Evolutionary conservation across 2,329 filamentous ascomycete genomes (phyloP), one percentile per base, ranked within the genome.

Genomic region (Aschersonia sp.): DNA sequence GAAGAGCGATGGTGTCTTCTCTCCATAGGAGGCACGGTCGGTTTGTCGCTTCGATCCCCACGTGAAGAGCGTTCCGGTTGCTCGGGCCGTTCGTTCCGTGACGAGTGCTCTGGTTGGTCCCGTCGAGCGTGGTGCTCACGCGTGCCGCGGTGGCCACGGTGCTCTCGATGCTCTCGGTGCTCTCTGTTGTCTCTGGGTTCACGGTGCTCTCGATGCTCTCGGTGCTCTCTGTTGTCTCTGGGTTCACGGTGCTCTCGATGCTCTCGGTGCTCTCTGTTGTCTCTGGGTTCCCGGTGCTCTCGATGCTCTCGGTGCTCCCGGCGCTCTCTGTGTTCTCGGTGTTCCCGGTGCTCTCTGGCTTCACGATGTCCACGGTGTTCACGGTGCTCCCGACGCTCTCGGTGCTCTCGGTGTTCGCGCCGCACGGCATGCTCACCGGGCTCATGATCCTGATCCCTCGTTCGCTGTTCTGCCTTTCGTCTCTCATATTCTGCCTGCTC

Each of bases 401-500:
- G 29, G 30, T 8, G 33, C 22, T 40, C 35, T 7, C 42, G 45
- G 39, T 12, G 35, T 9, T 12, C 12, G 35, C 5, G 35, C 8
- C 12, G 35, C 8, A 8, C 35, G 35, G 8, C 8, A 37, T 37
- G 35, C 42, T 59, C 60, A 42, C 53, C 50, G 30, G 51, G 51
- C 45, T 63, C 62, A 35, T 52, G 55, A 35, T 60, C 56, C 48
- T 56, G 58, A 37, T 65, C 52, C 29, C 45, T 47, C 22, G n/a
- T 51, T 53, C 42, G 68, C 31, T 69, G 68, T 53, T 75, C 71
- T 46, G 66, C 68, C 57, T 69, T 75, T 50, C 68, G 67, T 52
- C 57, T 68, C 2, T 77, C 73, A 47, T 74, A 69, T 2, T 66
- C 69, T 12, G 65, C 69, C 50, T 73, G 71, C 53, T 76, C 71